Conservation (phyloP, 2,329 filamentous ascomycete genomes). For the Monilinia aucupariae region DNA sequence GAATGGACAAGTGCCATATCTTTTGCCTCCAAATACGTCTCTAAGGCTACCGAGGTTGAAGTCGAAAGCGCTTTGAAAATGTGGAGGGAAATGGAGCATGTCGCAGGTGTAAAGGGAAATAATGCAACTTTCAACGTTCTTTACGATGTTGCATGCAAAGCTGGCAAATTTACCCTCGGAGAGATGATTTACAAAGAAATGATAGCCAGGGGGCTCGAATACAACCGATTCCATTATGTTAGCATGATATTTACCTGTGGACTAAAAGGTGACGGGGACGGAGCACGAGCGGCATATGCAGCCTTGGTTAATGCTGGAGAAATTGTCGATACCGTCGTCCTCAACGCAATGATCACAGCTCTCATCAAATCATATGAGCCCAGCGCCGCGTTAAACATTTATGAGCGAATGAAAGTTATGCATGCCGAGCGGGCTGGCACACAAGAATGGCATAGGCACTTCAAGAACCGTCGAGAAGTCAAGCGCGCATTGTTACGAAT, state of each 20-base stretch:
- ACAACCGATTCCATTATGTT: conserved; percentile 76
- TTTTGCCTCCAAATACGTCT: conserved; percentile 68
- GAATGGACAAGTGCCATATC: conserved; percentile 85
- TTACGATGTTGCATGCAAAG: conserved; percentile 81
- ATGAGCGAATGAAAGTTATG: conserved; percentile 69
- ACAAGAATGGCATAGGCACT: conserved; percentile 36
- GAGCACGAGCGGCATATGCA: conserved; percentile 70
- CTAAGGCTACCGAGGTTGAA: conserved; percentile 51
- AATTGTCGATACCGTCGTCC: conserved; percentile 77
- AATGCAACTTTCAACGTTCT: conserved; percentile 89
- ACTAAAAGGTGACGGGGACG: conserved; percentile 64
- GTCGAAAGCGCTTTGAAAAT: conserved; percentile 65
- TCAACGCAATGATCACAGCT: conserved; percentile 81
- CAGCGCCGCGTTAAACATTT: conserved; percentile 71
- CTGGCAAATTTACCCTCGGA: conserved; percentile 75
- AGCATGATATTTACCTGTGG: conserved; percentile 81
- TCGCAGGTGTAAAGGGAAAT: conserved; percentile 58
- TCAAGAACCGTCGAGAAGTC: conserved; percentile 36
- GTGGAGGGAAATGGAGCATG: conserved; percentile 86
- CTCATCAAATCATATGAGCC: conserved; percentile 73
- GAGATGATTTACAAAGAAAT: conserved; percentile 84
- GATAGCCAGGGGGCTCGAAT: conserved; percentile 57
- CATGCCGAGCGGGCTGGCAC: conserved; percentile 23
- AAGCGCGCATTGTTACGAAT: conserved; percentile 55
- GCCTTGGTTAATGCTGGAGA: conserved; percentile 81